Evolutionary conservation across 805 yeast genomes (phyloP), one percentile per base, ranked within the genome.

Genomic region (Metschnikowia rubicola): DNA sequence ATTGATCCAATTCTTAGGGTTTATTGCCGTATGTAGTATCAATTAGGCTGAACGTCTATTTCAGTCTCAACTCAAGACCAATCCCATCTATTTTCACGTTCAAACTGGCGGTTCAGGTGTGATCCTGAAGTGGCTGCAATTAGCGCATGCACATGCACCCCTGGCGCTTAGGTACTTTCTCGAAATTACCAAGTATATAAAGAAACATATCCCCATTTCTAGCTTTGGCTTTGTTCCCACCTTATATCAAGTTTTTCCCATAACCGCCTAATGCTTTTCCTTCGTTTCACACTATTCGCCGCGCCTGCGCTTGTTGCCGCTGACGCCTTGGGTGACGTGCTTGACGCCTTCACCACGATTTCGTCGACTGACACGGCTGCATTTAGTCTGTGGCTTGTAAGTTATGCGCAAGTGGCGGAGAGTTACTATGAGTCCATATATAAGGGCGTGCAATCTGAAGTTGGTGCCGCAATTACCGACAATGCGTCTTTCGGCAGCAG

Each of bases 281-380:
- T 38, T 34, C 41, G 41, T 38, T 38, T 38, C 19, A 15, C 15
- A n/a, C n/a, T 8, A 4, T 7, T 11, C 13, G 15, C 41, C 8
- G 12, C 26, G 13, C 34, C 48, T 10, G 46, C 52, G 11, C 35
- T 43, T 12, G 54, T 44, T 9, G 30, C 51, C 33, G 53, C 55
- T 17, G 48, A 43, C 34, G 40, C 36, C 28, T n/a, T 39, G n/a
- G 39, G 43, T 10, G 40, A 40, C 19, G 13, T 42, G 12, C n/a
- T 38, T 3, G 35, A 30, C 26, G 35, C 34, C 15, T 43, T 41
- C 34, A 36, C 40, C 26, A 35, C 41, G 28, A 41, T 48, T 17
- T 10, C 33, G 10, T n/a, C 41, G 6, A 28, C 46, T 11, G 44
- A 46, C 43, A 28, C 37, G 30, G 10, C 41, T 15, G 52, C 50